Base-by-base conservation (phyloP, 805 yeast genomes). In the Kluyveromyces dobzhanskii region DNA sequence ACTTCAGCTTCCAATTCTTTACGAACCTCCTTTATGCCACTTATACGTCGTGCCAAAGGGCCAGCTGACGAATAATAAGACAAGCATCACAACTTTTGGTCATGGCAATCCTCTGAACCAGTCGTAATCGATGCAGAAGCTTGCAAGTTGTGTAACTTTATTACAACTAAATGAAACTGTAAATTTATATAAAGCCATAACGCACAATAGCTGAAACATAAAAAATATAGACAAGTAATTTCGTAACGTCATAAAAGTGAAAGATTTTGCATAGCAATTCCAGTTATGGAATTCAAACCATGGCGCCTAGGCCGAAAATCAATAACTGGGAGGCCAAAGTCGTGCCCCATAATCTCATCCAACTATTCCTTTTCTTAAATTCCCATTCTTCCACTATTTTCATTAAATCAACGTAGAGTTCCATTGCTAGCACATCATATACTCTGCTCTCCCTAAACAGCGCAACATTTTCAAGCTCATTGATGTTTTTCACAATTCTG, bases 281-380 rank as follows among this genome's bases (percentile, higher is more conserved):
- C 12, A 12, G n/a, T n/a, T n/a, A n/a, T n/a, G n/a, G n/a, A n/a
- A n/a, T n/a, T 26, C 54, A 72, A 4, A 73, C 79, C 57, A 76
- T 67, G 1, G 75, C 80, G 7, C 81, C 81, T 29, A 76, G 61
- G 1, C 83, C 83, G 31, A 76, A 65, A 25, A 76, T 61, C 26
- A 76, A 54, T 33, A 76, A 54, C 48, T 76, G 83, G 25, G 80
- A 72, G 6, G 80, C 77, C 28, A 76, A 57, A 1, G 78, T 67
- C 40, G 75, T 76, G 0, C 80, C 74, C 82, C 82, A 76, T 49
- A 64, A 58, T 32, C 62, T 64, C 28, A 73, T 62, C 63, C 73
- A 73, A 56, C 66, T 64, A 41, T 59, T 63, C 43, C 61, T 59
- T 38, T 61, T 63, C 41, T 59, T 65, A 37, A 57, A 56, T 44